phyloP scores from a whole-genome alignment of 495 filamentous ascomycete species.

The Penicillium canescens region DNA sequence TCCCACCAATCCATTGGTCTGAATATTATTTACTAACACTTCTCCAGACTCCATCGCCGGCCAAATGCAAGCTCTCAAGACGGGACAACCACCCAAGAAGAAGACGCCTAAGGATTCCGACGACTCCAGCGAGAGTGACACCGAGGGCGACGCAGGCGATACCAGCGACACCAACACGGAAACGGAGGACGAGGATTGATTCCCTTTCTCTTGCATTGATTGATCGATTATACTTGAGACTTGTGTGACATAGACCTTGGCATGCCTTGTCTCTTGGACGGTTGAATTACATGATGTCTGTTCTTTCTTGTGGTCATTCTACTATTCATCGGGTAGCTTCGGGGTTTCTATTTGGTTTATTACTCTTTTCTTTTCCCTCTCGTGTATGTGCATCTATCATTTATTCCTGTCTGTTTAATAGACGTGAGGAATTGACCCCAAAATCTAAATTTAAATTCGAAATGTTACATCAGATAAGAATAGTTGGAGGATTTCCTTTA shows the following conservation, averaged over 20 bases:
- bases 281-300: slow-evolving; percentile 1
- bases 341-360: slow-evolving; percentile 4
- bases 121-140: slow-evolving; percentile 79
- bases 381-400: slow-evolving; percentile 17
- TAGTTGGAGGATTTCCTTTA: too few relatives aligned
- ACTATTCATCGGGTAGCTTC: slow-evolving; percentile 16
- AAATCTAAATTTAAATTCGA: background rate
- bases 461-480: too few relatives aligned
- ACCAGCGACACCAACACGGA: slow-evolving; percentile 81
- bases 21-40: slow-evolving; percentile 24
- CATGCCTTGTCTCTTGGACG: background rate
- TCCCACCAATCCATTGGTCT: background rate
- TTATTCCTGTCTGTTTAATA: slow-evolving; percentile 13
- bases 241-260: slow-evolving; percentile 16
- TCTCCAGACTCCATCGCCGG: slow-evolving; percentile 84
- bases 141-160: slow-evolving; percentile 77
- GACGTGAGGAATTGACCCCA: slow-evolving; percentile 15
- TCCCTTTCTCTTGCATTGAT: slow-evolving; percentile 22
- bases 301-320: slow-evolving; percentile 9
- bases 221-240: slow-evolving; percentile 25
- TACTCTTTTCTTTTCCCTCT: background rate
- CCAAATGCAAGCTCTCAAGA: slow-evolving; percentile 89
- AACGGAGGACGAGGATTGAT: slow-evolving; percentile 63
- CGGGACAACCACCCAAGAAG: slow-evolving; percentile 58
- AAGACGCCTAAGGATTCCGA: slow-evolving; percentile 59